Conservation (phyloP, 306 rosid species). For the Arachis stenosperma region DNA sequence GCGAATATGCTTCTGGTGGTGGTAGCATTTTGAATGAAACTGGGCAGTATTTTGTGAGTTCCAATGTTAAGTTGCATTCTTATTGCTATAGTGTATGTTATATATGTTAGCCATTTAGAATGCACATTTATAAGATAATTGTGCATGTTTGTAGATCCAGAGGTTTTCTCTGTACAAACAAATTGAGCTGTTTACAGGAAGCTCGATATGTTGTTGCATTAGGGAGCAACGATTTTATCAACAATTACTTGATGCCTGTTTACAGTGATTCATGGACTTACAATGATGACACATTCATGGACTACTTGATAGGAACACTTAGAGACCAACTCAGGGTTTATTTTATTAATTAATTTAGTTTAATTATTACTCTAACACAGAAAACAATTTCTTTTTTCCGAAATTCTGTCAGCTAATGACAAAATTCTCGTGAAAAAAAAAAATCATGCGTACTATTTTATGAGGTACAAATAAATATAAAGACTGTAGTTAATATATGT, state of each 20-base stretch:
- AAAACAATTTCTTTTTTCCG: background rate
- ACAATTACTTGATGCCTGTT: slow-evolving; percentile 93
- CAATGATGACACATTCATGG: slow-evolving; percentile 72
- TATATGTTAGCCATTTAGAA: background rate
- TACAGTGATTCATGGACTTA: slow-evolving; percentile 87
- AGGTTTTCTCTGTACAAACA: slow-evolving; percentile 71
- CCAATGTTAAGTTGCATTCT: background rate
- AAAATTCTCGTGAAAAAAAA: too few relatives aligned
- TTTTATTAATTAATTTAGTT: background rate
- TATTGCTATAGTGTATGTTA: background rate
- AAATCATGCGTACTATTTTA: too few relatives aligned
- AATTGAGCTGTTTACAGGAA: slow-evolving; percentile 70
- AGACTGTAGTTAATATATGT: too few relatives aligned
- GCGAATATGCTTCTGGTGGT: slow-evolving; percentile 95
- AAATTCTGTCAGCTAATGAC: too few relatives aligned
- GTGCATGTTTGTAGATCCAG: slow-evolving; percentile 64
- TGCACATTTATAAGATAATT: background rate
- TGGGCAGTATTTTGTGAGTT: slow-evolving; percentile 79
- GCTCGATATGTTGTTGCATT: slow-evolving; percentile 79
- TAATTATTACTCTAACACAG: background rate
- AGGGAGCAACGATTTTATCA: slow-evolving; percentile 95
- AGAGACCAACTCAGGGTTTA: slow-evolving; percentile 65
- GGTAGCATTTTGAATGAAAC: slow-evolving; percentile 95
- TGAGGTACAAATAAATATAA: too few relatives aligned
- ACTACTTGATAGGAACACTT: slow-evolving; percentile 74